Percentiles rank a stretch among this genome's conserved stretches.
These are phyloP conservation scores for Penicillium macrosclerotiorum DNA, from an alignment of 495 filamentous ascomycete species.

Conservation along the genomic window DNA sequence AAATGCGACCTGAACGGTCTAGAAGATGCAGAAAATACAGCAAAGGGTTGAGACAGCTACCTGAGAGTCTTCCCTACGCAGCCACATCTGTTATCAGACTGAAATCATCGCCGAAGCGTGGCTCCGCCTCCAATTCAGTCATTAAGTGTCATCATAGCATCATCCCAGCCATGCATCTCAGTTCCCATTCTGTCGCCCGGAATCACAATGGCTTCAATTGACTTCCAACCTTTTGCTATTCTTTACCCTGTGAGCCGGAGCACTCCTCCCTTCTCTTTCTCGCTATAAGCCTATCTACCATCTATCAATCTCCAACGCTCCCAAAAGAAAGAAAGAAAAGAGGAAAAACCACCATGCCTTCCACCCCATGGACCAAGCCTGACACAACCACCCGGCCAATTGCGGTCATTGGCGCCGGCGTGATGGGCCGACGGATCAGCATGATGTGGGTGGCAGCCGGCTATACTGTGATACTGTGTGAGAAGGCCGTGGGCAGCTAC, in stretches of 20 bases:
- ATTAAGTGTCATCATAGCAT: slow-evolving; percentile 17
- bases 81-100: slow-evolving; percentile 12
- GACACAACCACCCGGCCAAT: slow-evolving; percentile 34
- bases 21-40: background rate
- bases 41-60: background rate
- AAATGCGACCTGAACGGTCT: background rate
- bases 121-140: slow-evolving; percentile 6
- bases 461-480: slow-evolving; percentile 32
- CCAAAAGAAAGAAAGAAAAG: too few species aligned
- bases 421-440: slow-evolving; percentile 39
- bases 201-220: background rate
- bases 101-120: slow-evolving; percentile 11
- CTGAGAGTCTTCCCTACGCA: background rate
- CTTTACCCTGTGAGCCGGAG: background rate
- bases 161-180: background rate
- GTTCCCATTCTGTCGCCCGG: too few species aligned
- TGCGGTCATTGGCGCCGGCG: slow-evolving; percentile 38
- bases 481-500: slow-evolving; percentile 22
- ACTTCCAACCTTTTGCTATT: too few species aligned
- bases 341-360: slow-evolving; percentile 5
- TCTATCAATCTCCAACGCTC: background rate
- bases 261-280: background rate
- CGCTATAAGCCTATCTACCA: background rate
- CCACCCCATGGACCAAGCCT: slow-evolving; percentile 16
- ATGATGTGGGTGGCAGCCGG: slow-evolving; percentile 33